A percentile compares a stretch with the other conserved stretches of the same genome.
Evolutionary conservation across 169 alveolate genomes (phyloP).

Genomic region (Cryptosporidium viatorum): DNA sequence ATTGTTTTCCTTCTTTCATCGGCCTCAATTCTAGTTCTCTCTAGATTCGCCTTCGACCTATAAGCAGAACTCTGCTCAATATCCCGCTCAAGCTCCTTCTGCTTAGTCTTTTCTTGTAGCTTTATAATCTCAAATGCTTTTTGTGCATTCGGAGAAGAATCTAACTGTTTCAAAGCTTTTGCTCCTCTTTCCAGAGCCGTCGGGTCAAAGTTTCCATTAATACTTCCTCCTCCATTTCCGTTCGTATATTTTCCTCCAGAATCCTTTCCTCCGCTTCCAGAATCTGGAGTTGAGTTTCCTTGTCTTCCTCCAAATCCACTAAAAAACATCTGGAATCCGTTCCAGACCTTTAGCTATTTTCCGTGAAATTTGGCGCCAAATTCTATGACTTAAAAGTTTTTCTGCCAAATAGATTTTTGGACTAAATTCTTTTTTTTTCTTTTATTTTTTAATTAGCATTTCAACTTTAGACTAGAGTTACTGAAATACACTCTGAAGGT

Average conservation of each 20-base stretch:
- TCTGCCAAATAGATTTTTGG: not conserved
- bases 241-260: not conserved
- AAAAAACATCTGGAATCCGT: slow-evolving; percentile 20
- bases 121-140: slow-evolving; percentile 95
- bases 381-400: not conserved
- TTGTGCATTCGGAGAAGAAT: slow-evolving; percentile 92
- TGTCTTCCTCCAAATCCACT: slow-evolving; percentile 37
- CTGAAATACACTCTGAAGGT: not conserved
- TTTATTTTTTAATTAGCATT: too few relatives aligned
- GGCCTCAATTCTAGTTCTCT: slow-evolving; percentile 86
- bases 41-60: slow-evolving; percentile 81
- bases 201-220: slow-evolving; percentile 91
- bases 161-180: slow-evolving; percentile 95
- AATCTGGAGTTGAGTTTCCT: slow-evolving; percentile 9
- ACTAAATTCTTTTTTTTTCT: too few relatives aligned
- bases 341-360: not conserved
- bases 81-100: slow-evolving; percentile 92
- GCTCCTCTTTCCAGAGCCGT: slow-evolving; percentile 99
- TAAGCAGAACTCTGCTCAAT: slow-evolving; percentile 85
- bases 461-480: not conserved
- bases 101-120: slow-evolving; percentile 94
- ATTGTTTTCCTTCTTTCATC: slow-evolving; percentile 93
- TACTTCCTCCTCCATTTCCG: slow-evolving; percentile 19
- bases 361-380: slow-evolving; percentile 25
- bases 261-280: not conserved